A percentile compares a stretch with the other conserved stretches of the same genome.
phyloP scores from a whole-genome alignment of 1,284 basidiomycete genomes.

The Trichosporon sp. region DNA sequence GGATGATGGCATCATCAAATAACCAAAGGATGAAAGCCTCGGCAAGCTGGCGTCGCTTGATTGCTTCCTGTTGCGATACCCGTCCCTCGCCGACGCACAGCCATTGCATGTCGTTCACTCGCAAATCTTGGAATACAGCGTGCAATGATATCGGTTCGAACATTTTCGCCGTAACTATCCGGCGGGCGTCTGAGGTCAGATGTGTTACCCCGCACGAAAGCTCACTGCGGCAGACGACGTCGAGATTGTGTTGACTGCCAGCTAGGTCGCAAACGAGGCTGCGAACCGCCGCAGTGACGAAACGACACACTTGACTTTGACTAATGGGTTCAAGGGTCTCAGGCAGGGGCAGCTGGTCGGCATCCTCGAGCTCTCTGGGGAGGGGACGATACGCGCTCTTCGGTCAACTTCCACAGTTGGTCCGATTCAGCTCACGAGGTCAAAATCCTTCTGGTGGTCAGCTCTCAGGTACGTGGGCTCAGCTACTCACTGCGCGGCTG shows the following conservation, averaged over 20 bases:
- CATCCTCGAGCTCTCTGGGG: background rate
- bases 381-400: slow-evolving; percentile 18
- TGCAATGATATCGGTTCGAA: slow-evolving; percentile 84
- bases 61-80: slow-evolving; percentile 66
- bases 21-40: slow-evolving; percentile 91
- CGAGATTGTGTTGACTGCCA: slow-evolving; percentile 73
- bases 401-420: background rate
- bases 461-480: background rate
- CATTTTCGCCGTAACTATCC: slow-evolving; percentile 72
- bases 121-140: slow-evolving; percentile 73
- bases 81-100: slow-evolving; percentile 56
- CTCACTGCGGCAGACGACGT: slow-evolving; percentile 66
- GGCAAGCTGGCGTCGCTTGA: slow-evolving; percentile 74
- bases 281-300: slow-evolving; percentile 66
- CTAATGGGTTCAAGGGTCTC: slow-evolving; percentile 19
- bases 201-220: slow-evolving; percentile 48
- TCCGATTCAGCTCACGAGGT: slow-evolving; percentile 11
- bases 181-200: slow-evolving; percentile 64
- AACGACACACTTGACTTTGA: slow-evolving; percentile 68
- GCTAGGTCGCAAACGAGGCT: slow-evolving; percentile 76
- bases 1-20: slow-evolving; percentile 80
- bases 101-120: slow-evolving; percentile 80
- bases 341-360: background rate
- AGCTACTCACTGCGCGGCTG: slow-evolving; percentile 24
- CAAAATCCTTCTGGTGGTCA: slow-evolving; percentile 27